These are phyloP conservation scores for Cydonia oblonga DNA, from an alignment of 331 rosid species.

Conservation along the genomic window DNA sequence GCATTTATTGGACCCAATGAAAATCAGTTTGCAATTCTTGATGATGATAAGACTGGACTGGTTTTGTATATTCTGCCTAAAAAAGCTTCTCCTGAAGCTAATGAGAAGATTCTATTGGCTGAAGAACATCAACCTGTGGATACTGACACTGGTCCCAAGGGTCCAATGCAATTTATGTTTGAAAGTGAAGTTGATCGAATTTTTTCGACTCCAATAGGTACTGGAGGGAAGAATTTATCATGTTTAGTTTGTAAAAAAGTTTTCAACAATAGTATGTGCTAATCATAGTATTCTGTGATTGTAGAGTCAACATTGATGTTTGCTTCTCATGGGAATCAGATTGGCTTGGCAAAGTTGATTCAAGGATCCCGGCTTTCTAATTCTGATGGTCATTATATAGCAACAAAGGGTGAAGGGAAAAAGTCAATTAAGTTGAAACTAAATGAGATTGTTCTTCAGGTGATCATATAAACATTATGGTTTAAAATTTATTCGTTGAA, in stretches of 20 bases:
- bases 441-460: slow-evolving; percentile 94
- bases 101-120: slow-evolving; percentile 41
- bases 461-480: slow-evolving; percentile 12
- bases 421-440: slow-evolving; percentile 74
- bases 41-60: slow-evolving; percentile 86
- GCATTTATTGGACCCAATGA: slow-evolving; percentile 92
- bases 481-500: not conserved
- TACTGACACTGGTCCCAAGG: slow-evolving; percentile 32
- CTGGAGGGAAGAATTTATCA: slow-evolving; percentile 11
- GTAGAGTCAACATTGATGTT: slow-evolving; percentile 87
- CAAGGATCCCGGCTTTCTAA: slow-evolving; percentile 69
- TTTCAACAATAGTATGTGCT: slow-evolving; percentile 19
- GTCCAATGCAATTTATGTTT: slow-evolving; percentile 74
- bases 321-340: slow-evolving; percentile 81
- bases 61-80: slow-evolving; percentile 67
- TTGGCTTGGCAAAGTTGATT: slow-evolving; percentile 77
- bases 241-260: not conserved
- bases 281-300: slow-evolving; percentile 26
- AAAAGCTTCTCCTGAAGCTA: slow-evolving; percentile 49
- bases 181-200: slow-evolving; percentile 89
- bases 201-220: slow-evolving; percentile 93
- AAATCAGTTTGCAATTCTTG: slow-evolving; percentile 88
- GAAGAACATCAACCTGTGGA: slow-evolving; percentile 52
- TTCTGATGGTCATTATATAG: slow-evolving; percentile 61
- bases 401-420: slow-evolving; percentile 70